phyloP scores from a whole-genome alignment of 495 filamentous ascomycete species.

The Elasticomyces elasticus region DNA sequence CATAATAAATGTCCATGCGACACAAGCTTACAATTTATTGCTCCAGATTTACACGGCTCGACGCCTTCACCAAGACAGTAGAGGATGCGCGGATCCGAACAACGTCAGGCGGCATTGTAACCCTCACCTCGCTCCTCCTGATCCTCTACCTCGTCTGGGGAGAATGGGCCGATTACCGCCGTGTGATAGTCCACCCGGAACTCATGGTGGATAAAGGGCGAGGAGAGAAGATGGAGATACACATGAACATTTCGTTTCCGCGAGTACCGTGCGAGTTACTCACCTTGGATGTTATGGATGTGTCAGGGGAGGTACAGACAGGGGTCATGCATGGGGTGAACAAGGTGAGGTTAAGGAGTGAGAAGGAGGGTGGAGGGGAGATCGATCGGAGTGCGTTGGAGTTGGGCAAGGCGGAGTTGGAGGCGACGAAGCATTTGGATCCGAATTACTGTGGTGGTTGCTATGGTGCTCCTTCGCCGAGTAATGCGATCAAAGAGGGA shows the following conservation, averaged over 20 bases:
- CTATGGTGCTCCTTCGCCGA: slow-evolving; percentile 69
- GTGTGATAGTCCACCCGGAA: slow-evolving; percentile 79
- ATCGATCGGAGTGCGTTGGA: slow-evolving; percentile 65
- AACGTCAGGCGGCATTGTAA: slow-evolving; percentile 93
- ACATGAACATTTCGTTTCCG: slow-evolving; percentile 95
- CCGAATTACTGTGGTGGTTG: slow-evolving; percentile 90
- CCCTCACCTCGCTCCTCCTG: slow-evolving; percentile 75
- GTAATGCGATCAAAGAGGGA: slow-evolving; percentile 58
- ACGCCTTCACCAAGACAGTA: slow-evolving; percentile 97
- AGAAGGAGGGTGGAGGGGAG: slow-evolving; percentile 63
- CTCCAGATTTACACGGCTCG: slow-evolving; percentile 87
- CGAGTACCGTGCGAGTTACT: slow-evolving; percentile 88
- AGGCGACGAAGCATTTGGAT: slow-evolving; percentile 68
- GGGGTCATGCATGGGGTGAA: slow-evolving; percentile 85
- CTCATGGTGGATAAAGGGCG: slow-evolving; percentile 92
- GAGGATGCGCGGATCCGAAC: slow-evolving; percentile 96
- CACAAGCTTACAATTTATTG: background rate
- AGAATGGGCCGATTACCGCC: slow-evolving; percentile 89
- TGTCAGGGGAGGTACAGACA: slow-evolving; percentile 88
- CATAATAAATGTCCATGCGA: background rate
- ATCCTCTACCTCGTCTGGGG: slow-evolving; percentile 84
- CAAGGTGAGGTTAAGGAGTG: slow-evolving; percentile 70
- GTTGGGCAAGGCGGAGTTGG: slow-evolving; percentile 46
- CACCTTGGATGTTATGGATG: slow-evolving; percentile 97
- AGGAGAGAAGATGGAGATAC: slow-evolving; percentile 97